Conservation (phyloP, 768 basidiomycete genomes). For the Harrya chromipes region DNA sequence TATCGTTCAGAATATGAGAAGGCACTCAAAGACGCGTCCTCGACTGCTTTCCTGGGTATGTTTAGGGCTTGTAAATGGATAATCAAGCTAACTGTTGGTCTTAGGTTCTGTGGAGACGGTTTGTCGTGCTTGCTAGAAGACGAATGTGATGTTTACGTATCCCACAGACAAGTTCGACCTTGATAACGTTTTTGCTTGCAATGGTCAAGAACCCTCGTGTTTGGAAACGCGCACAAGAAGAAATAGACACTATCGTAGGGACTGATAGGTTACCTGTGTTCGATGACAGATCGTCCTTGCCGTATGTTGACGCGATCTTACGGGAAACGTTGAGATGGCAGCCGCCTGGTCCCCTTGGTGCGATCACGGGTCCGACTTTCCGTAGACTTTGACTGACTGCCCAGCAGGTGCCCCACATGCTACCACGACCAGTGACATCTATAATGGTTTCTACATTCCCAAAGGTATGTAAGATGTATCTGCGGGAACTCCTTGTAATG, state of each 20-base stretch:
- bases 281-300: constrained; percentile 4
- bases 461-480: neutral
- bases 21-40: constrained; percentile 15
- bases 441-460: constrained; percentile 4
- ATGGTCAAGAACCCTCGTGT: constrained; percentile 8
- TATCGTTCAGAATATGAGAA: constrained; percentile 8
- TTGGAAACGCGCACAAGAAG: constrained; percentile 3
- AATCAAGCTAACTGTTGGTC: neutral
- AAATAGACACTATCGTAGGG: constrained; percentile 1
- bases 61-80: too few species aligned
- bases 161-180: neutral
- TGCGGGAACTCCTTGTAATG: neutral
- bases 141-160: neutral
- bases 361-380: neutral
- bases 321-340: constrained; percentile 4
- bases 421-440: neutral
- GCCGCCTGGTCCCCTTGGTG: constrained; percentile 2
- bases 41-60: constrained; percentile 17
- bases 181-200: constrained; percentile 5
- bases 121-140: neutral
- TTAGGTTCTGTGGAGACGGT: constrained; percentile 16
- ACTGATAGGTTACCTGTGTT: constrained; percentile 4
- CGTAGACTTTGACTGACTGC: neutral
- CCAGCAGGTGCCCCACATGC: constrained; percentile 2
- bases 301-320: constrained; percentile 1